Percentiles rank a stretch among this genome's conserved stretches.
These are phyloP conservation scores for Phaffia australis DNA, from an alignment of 768 basidiomycete genomes.

Conservation along the genomic window DNA sequence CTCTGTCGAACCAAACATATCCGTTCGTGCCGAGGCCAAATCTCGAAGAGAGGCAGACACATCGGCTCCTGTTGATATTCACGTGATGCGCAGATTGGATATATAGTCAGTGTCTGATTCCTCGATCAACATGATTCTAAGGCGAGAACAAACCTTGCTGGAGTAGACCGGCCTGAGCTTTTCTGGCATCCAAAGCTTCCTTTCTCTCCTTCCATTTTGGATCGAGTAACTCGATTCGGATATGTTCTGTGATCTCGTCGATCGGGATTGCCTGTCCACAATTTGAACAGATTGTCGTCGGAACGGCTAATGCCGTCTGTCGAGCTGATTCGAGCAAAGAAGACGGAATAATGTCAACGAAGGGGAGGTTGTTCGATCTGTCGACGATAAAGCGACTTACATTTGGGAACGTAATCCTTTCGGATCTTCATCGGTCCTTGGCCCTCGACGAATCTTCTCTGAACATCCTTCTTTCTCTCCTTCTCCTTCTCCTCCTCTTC, in stretches of 20 bases:
- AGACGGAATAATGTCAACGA: slow-evolving; percentile 1
- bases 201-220: slow-evolving; percentile 97
- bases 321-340: slow-evolving; percentile 27
- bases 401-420: slow-evolving; percentile 89
- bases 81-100: no score
- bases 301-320: slow-evolving; percentile 47
- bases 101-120: no score
- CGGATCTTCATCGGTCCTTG: slow-evolving; percentile 69
- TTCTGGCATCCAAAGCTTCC: slow-evolving; percentile 73
- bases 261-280: slow-evolving; percentile 95
- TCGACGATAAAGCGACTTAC: slow-evolving; percentile 44
- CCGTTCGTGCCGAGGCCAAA: slow-evolving; percentile 87
- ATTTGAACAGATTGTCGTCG: slow-evolving; percentile 74
- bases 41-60: slow-evolving; percentile 86
- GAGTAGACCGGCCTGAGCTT: slow-evolving; percentile 46
- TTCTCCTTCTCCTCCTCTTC: slow-evolving; percentile 48
- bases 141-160: slow-evolving; percentile 34
- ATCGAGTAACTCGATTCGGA: slow-evolving; percentile 95
- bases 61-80: slow-evolving; percentile 53
- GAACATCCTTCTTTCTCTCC: slow-evolving; percentile 61
- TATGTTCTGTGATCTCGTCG: slow-evolving; percentile 91
- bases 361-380: not conserved
- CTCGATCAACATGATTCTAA: not conserved
- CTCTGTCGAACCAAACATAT: slow-evolving; percentile 88
- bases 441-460: slow-evolving; percentile 49